Conservation (phyloP, 257 asterid species). For the Phtheirospermum japonicum region DNA sequence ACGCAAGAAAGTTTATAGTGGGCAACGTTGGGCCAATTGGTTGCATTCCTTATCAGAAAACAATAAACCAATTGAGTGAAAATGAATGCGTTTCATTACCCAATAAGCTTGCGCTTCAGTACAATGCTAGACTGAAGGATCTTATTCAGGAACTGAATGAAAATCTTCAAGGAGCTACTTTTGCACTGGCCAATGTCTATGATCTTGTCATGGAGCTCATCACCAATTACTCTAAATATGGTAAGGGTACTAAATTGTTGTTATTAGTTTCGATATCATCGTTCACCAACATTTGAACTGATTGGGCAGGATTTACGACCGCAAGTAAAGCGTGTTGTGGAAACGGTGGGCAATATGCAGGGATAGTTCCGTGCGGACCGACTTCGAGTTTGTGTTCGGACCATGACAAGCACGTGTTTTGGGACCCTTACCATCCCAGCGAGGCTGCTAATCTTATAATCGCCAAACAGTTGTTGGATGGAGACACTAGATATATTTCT, state of each 20-base stretch:
- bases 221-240: slow-evolving; percentile 67
- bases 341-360: slow-evolving; percentile 79
- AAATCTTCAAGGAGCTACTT: slow-evolving; percentile 50
- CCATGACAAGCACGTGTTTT: slow-evolving; percentile 68
- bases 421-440: slow-evolving; percentile 98
- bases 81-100: slow-evolving; percentile 72
- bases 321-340: slow-evolving; percentile 84
- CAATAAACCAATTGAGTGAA: slow-evolving; percentile 57
- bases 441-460: slow-evolving; percentile 93
- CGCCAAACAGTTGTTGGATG: slow-evolving; percentile 72
- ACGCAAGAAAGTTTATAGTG: slow-evolving; percentile 74
- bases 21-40: slow-evolving; percentile 94
- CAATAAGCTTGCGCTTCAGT: slow-evolving; percentile 69
- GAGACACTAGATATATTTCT: slow-evolving; percentile 49
- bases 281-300: not conserved
- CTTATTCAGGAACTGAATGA: not conserved
- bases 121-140: slow-evolving; percentile 40
- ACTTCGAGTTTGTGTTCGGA: slow-evolving; percentile 73
- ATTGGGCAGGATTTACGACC: slow-evolving; percentile 56
- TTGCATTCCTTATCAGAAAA: slow-evolving; percentile 90
- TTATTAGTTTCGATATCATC: too few species aligned
- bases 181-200: slow-evolving; percentile 69
- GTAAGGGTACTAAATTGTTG: slow-evolving; percentile 27
- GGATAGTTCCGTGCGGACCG: slow-evolving; percentile 87
- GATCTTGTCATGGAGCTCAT: slow-evolving; percentile 59